Conservation (phyloP, 768 basidiomycete genomes). For the Tubosaeta sp. region DNA sequence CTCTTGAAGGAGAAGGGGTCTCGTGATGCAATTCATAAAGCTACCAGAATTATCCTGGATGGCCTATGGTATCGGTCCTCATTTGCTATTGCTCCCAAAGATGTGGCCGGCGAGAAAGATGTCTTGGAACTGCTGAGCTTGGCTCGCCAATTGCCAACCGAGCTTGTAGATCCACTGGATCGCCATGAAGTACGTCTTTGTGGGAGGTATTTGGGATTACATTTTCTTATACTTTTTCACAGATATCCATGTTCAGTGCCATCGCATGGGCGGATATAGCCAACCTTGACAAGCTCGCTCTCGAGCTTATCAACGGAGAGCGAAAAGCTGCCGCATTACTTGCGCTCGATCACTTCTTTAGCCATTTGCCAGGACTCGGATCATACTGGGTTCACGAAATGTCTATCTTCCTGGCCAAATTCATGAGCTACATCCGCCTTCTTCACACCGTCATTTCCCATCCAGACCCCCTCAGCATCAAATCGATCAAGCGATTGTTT, state of each 20-base stretch:
- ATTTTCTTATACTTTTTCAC: not conserved
- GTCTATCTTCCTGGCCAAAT: conserved; percentile 3
- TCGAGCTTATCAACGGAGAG: conserved; percentile 20
- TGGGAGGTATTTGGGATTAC: not conserved
- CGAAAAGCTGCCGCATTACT: conserved; percentile 6
- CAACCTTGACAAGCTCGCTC: conserved; percentile 32
- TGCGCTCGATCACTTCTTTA: conserved; percentile 8
- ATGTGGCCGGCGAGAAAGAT: not conserved
- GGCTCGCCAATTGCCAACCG: conserved; percentile 11
- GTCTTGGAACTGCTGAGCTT: conserved; percentile 24
- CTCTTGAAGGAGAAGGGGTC: conserved; percentile 35
- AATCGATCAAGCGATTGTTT: conserved; percentile 27
- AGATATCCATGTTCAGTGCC: conserved; percentile 32
- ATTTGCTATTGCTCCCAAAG: conserved; percentile 30
- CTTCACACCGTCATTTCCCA: conserved; percentile 2
- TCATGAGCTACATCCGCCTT: conserved; percentile 6
- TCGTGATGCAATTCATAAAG: conserved; percentile 30
- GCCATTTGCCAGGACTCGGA: conserved; percentile 10
- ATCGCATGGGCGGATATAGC: conserved; percentile 22
- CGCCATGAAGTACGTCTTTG: conserved; percentile 10
- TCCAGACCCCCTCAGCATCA: conserved; percentile 4
- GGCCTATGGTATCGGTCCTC: conserved; percentile 46
- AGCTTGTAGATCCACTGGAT: conserved; percentile 4
- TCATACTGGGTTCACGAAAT: conserved; percentile 18
- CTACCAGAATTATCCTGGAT: conserved; percentile 36